Conservation (phyloP, 2,329 filamentous ascomycete genomes). For the Lachnellula cervina region DNA sequence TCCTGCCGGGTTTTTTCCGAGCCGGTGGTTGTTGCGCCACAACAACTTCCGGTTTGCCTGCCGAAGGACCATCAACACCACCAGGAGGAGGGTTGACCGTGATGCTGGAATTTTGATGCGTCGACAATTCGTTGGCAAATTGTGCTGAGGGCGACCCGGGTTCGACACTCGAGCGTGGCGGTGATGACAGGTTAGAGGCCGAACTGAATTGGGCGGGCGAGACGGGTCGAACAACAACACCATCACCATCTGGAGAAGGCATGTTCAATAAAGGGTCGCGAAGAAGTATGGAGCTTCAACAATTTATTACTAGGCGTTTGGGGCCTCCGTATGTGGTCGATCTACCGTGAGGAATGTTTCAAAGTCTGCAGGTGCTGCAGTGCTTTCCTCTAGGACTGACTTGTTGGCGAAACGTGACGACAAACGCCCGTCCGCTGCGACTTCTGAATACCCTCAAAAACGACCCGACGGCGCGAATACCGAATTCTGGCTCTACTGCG, state of each 20-base stretch:
- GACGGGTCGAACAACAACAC: not conserved
- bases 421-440: slow-evolving; percentile 8
- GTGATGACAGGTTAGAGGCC: slow-evolving; percentile 48
- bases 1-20: slow-evolving; percentile 60
- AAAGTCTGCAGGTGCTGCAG: slow-evolving; percentile 1
- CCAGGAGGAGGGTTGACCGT: slow-evolving; percentile 19
- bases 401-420: slow-evolving; percentile 13
- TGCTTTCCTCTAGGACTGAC: not conserved
- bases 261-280: too few species aligned
- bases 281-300: too few species aligned
- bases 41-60: slow-evolving; percentile 14
- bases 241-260: not conserved
- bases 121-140: slow-evolving; percentile 18
- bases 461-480: slow-evolving; percentile 17
- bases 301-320: too few species aligned
- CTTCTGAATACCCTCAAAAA: slow-evolving; percentile 29
- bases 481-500: slow-evolving; percentile 3
- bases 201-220: slow-evolving; percentile 15
- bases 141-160: slow-evolving; percentile 41
- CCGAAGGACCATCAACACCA: slow-evolving; percentile 11
- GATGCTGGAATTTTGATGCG: slow-evolving; percentile 20
- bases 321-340: not conserved
- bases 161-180: slow-evolving; percentile 47
- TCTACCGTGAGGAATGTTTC: not conserved
- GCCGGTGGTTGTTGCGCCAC: not conserved